phyloP scores from a whole-genome alignment of 1,139 yeast genomes.

The Suhomyces guaymorum region DNA sequence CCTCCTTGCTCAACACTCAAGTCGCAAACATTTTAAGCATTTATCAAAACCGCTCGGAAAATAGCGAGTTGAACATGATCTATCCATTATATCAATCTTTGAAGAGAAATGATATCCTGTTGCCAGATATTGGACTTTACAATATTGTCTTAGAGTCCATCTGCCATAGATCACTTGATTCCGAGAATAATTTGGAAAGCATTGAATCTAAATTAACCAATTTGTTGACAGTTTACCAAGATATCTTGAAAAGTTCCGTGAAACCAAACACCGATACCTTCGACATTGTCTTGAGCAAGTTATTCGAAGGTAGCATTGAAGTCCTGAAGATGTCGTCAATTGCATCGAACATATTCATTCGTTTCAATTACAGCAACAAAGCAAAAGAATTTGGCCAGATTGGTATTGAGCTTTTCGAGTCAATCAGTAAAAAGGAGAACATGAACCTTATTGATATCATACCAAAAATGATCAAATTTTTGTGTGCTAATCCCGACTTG shows the following conservation, averaged over 20 bases:
- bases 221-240: slow-evolving; percentile 66
- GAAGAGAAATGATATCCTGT: slow-evolving; percentile 35
- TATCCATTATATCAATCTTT: slow-evolving; percentile 48
- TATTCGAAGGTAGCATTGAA: slow-evolving; percentile 51
- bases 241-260: slow-evolving; percentile 42
- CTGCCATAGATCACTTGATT: slow-evolving; percentile 30
- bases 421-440: slow-evolving; percentile 37
- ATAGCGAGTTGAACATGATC: slow-evolving; percentile 33
- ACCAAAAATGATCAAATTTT: slow-evolving; percentile 29
- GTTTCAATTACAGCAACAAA: slow-evolving; percentile 8
- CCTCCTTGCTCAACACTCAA: slow-evolving; percentile 26
- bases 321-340: slow-evolving; percentile 18
- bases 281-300: slow-evolving; percentile 49
- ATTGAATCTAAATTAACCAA: slow-evolving; percentile 52
- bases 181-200: slow-evolving; percentile 24
- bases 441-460: slow-evolving; percentile 29
- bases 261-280: slow-evolving; percentile 60
- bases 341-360: slow-evolving; percentile 11
- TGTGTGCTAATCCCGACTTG: slow-evolving; percentile 32
- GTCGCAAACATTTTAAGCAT: slow-evolving; percentile 20
- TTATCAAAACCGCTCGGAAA: slow-evolving; percentile 16
- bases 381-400: slow-evolving; percentile 63
- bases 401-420: slow-evolving; percentile 57
- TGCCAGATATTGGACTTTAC: slow-evolving; percentile 37
- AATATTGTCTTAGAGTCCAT: slow-evolving; percentile 42